Evolutionary conservation across 129 eudicot genomes (phyloP).

Genomic region (Rutidosis leptorrhynchoides): DNA sequence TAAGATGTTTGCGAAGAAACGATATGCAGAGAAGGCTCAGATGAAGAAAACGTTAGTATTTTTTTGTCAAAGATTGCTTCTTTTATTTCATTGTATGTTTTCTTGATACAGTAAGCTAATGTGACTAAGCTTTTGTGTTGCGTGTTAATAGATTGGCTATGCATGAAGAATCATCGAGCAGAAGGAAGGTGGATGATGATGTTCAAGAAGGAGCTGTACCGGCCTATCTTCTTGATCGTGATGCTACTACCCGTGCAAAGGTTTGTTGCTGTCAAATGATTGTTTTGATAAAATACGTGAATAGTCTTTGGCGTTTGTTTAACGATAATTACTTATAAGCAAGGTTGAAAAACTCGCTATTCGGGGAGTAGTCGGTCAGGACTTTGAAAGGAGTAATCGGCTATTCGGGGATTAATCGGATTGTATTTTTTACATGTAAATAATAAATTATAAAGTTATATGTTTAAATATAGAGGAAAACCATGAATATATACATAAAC

Average conservation of each 20-base stretch:
- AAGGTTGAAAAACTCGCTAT: no score
- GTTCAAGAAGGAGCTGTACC: constrained; percentile 95
- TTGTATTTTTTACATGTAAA: no score
- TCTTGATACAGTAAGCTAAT: neutral
- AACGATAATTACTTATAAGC: no score
- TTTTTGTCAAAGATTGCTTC: neutral
- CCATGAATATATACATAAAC: no score
- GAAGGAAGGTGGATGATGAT: constrained; percentile 98
- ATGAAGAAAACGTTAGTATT: constrained; percentile 87
- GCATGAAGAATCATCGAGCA: constrained; percentile 91
- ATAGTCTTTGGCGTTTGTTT: no score
- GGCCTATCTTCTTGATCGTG: constrained; percentile 98
- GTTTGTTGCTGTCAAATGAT: constrained; percentile 36
- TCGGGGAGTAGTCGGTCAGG: no score
- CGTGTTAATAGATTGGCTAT: constrained; percentile 58
- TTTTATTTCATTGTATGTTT: neutral
- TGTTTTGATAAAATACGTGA: no score
- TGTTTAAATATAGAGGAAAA: no score
- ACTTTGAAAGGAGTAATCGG: no score
- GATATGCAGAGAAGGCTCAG: constrained; percentile 77
- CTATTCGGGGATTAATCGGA: no score
- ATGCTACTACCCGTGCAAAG: constrained; percentile 89
- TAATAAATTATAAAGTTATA: no score
- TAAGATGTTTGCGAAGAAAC: constrained; percentile 74
- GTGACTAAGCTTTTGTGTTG: neutral